These are phyloP conservation scores for Biancaea sappan DNA, from an alignment of 306 rosid species.

Conservation along the genomic window DNA sequence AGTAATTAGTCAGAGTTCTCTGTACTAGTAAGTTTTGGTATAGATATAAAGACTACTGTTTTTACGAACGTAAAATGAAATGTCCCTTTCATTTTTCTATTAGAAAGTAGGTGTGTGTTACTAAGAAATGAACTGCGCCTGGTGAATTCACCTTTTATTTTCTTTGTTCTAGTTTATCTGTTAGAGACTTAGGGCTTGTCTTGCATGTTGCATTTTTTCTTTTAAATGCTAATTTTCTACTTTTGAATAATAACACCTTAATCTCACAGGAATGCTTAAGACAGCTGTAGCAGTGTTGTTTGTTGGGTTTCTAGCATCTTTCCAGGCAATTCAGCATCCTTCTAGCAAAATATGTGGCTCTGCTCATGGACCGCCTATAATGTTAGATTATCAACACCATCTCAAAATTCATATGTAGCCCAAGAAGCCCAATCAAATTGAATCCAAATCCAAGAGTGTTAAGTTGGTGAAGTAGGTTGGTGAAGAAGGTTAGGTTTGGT, in stretches of 20 bases:
- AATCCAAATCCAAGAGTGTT: too few relatives aligned
- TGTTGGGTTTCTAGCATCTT: slow-evolving; percentile 71
- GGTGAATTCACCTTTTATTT: neutral
- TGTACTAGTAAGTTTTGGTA: neutral
- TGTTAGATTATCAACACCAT: too few relatives aligned
- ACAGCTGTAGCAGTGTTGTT: slow-evolving; percentile 51
- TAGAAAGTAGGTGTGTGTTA: neutral
- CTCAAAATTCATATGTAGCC: too few relatives aligned
- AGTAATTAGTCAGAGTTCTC: neutral
- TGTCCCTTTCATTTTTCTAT: neutral
- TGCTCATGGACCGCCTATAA: slow-evolving; percentile 65
- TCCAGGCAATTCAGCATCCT: slow-evolving; percentile 74
- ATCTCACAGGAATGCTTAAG: slow-evolving; percentile 62
- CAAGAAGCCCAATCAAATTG: too few relatives aligned
- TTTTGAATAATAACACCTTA: slow-evolving; percentile 9
- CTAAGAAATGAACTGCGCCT: neutral
- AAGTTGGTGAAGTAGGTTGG: too few relatives aligned
- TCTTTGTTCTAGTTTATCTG: neutral
- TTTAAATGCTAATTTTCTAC: neutral
- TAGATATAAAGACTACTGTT: slow-evolving; percentile 4
- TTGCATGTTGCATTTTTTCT: neutral
- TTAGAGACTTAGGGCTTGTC: neutral
- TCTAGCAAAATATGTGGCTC: slow-evolving; percentile 79
- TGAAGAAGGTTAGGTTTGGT: too few relatives aligned
- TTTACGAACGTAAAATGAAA: neutral